Conservation (phyloP, 805 yeast species). For the Candida rishiriensis region DNA sequence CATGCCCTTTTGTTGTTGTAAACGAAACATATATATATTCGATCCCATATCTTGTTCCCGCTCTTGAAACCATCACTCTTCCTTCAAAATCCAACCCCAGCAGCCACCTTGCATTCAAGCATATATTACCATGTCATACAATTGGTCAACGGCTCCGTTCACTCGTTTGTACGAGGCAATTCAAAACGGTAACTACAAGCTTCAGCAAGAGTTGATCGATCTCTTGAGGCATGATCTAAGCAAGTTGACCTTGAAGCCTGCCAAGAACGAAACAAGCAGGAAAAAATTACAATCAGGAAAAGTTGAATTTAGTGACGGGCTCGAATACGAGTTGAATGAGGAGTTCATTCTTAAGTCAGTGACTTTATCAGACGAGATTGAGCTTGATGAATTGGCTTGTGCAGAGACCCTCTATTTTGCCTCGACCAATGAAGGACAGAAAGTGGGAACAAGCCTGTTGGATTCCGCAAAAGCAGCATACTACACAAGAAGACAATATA, state of each 20-base stretch:
- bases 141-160: constrained; percentile 40
- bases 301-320: constrained; percentile 49
- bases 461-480: constrained; percentile 68
- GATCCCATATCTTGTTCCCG: too few relatives aligned
- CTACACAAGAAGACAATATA: constrained; percentile 64
- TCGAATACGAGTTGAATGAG: constrained; percentile 57
- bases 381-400: constrained; percentile 71
- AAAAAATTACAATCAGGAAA: constrained; percentile 42
- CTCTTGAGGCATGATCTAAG: constrained; percentile 43
- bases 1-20: too few relatives aligned
- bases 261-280: constrained; percentile 44
- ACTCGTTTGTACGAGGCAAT: constrained; percentile 45
- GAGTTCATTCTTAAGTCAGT: constrained; percentile 60
- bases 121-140: constrained; percentile 8
- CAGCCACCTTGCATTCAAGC: background rate
- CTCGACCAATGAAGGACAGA: constrained; percentile 26
- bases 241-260: constrained; percentile 37
- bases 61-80: too few relatives aligned
- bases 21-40: too few relatives aligned
- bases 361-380: constrained; percentile 56
- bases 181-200: constrained; percentile 23
- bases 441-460: constrained; percentile 43
- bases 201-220: constrained; percentile 9
- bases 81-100: too few relatives aligned
- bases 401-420: constrained; percentile 65